Percentiles rank a stretch among this genome's conserved stretches.
phyloP scores from a whole-genome alignment of 176 grass and related monocot genomes.

The Triticum urartu region DNA sequence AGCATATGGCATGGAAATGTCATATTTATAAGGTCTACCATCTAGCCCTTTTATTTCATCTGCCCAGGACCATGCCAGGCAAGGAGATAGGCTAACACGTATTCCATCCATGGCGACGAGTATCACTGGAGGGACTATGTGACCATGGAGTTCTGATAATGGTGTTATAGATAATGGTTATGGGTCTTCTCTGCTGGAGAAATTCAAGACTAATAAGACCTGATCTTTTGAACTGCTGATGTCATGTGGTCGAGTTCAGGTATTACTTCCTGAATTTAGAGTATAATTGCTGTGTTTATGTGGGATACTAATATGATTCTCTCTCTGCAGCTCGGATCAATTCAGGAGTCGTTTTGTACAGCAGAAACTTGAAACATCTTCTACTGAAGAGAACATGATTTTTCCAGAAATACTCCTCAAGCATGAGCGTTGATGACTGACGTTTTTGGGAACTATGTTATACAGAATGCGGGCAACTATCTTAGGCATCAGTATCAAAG shows the following conservation, averaged over 20 bases:
- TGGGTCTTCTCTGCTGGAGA: slow-evolving; percentile 62
- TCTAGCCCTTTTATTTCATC: slow-evolving; percentile 47
- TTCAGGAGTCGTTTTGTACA: slow-evolving; percentile 88
- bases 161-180: slow-evolving; percentile 59
- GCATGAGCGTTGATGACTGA: slow-evolving; percentile 86
- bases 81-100: slow-evolving; percentile 54
- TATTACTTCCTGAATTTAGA: slow-evolving; percentile 36
- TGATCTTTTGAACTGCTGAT: slow-evolving; percentile 81
- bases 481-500: slow-evolving; percentile 13
- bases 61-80: slow-evolving; percentile 53
- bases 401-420: slow-evolving; percentile 81
- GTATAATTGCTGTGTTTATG: slow-evolving; percentile 6
- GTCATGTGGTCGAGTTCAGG: slow-evolving; percentile 95
- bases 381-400: slow-evolving; percentile 73
- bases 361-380: slow-evolving; percentile 88
- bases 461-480: slow-evolving; percentile 66
- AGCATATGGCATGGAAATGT: slow-evolving; percentile 45
- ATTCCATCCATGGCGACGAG: slow-evolving; percentile 41
- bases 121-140: slow-evolving; percentile 40
- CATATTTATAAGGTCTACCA: slow-evolving; percentile 48
- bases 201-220: slow-evolving; percentile 56
- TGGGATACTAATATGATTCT: slow-evolving; percentile 21
- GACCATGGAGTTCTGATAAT: slow-evolving; percentile 55
- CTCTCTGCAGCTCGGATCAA: slow-evolving; percentile 73
- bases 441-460: slow-evolving; percentile 96